Evolutionary conservation across 441 rosid species (phyloP).

Genomic region (Pelargonium australe): DNA sequence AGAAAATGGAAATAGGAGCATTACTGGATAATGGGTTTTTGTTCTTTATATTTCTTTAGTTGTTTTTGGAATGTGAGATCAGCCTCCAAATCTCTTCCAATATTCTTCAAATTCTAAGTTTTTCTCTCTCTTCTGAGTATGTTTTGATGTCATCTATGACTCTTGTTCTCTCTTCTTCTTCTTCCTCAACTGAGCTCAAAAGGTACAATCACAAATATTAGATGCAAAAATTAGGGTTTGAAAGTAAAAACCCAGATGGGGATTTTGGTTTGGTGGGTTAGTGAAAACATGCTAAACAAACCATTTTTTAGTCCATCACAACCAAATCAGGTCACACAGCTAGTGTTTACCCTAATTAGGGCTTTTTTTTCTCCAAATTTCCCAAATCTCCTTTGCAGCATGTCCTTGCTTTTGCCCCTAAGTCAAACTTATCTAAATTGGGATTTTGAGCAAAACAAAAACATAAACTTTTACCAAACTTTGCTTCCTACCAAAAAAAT

Average conservation of each 20-base stretch:
- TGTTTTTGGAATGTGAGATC: no score
- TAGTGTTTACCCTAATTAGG: slow-evolving; percentile 26
- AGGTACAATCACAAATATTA: background rate
- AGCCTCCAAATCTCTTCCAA: no score
- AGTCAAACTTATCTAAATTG: slow-evolving; percentile 32
- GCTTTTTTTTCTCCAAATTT: slow-evolving; percentile 31
- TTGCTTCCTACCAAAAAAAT: no score
- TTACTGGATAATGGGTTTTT: no score
- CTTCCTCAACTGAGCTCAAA: background rate
- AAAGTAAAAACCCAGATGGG: slow-evolving; percentile 18
- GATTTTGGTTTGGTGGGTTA: slow-evolving; percentile 4
- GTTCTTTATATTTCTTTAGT: no score
- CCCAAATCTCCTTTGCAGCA: slow-evolving; percentile 26
- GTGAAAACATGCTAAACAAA: slow-evolving; percentile 16
- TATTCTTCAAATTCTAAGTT: no score
- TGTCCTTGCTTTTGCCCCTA: slow-evolving; percentile 22
- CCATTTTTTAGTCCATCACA: slow-evolving; percentile 32
- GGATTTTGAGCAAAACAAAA: slow-evolving; percentile 20
- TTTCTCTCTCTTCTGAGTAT: no score
- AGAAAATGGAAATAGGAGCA: no score
- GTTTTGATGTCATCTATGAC: no score
- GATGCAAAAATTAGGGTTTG: slow-evolving; percentile 26
- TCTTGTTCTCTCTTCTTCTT: no score
- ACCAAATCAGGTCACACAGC: slow-evolving; percentile 21
- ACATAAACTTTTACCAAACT: no score